phyloP scores from a whole-genome alignment of 148 eudicot species.

The Spergularia marina region DNA sequence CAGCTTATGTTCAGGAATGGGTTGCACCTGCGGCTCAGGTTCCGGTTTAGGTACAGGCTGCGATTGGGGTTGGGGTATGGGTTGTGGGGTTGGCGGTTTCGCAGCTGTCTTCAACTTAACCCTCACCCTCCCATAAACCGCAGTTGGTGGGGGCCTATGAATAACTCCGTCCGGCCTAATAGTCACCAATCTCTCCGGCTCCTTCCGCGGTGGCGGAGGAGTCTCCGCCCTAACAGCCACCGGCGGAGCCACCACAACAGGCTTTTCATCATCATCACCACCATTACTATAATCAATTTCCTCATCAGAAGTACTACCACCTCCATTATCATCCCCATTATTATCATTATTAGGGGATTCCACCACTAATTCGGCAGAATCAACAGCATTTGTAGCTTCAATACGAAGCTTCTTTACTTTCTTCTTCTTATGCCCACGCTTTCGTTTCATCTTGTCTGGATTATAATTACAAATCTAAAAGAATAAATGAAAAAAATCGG shows the following conservation, averaged over 20 bases:
- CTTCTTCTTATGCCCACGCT: slow-evolving; percentile 73
- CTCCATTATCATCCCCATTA: slow-evolving; percentile 41
- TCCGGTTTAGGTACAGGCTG: too few species aligned
- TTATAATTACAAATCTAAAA: not conserved
- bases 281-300: slow-evolving; percentile 39
- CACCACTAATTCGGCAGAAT: slow-evolving; percentile 22
- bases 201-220: slow-evolving; percentile 20
- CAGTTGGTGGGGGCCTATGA: slow-evolving; percentile 49
- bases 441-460: slow-evolving; percentile 66
- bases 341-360: not conserved
- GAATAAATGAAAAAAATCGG: not conserved
- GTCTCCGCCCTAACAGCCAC: not conserved
- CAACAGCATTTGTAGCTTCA: slow-evolving; percentile 25
- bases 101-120: slow-evolving; percentile 60
- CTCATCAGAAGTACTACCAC: slow-evolving; percentile 44
- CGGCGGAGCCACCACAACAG: slow-evolving; percentile 1
- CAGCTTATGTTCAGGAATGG: not conserved
- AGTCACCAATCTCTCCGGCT: slow-evolving; percentile 30
- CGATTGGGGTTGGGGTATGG: too few species aligned
- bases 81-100: slow-evolving; percentile 28
- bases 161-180: slow-evolving; percentile 30
- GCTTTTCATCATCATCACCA: not conserved
- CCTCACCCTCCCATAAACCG: slow-evolving; percentile 84
- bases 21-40: too few species aligned
- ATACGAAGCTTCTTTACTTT: slow-evolving; percentile 46